Conservation (phyloP, 176 grass and related monocot species). For the Carex pumila region DNA sequence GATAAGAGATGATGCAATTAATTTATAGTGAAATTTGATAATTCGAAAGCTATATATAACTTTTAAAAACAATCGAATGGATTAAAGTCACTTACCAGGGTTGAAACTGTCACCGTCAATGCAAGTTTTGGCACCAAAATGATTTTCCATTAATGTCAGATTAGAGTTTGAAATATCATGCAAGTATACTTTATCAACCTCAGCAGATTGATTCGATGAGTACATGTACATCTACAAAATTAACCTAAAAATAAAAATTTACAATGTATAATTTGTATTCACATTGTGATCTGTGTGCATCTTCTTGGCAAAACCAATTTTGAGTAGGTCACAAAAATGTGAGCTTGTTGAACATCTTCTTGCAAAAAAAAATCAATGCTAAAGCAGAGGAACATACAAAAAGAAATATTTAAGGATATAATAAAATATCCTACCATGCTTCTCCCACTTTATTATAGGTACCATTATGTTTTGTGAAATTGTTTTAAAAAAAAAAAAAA, state of each 20-base stretch:
- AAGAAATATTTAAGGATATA: neutral
- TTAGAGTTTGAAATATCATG: neutral
- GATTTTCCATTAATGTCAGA: neutral
- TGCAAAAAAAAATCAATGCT: neutral
- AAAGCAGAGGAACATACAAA: neutral
- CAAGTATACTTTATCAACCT: slow-evolving; percentile 18
- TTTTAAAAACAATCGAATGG: neutral
- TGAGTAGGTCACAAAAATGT: neutral
- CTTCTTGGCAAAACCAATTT: neutral
- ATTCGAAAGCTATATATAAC: neutral
- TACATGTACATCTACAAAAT: slow-evolving; percentile 62
- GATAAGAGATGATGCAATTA: neutral
- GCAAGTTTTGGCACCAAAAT: neutral
- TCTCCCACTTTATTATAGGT: neutral
- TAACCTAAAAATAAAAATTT: slow-evolving; percentile 14
- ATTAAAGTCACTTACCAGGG: slow-evolving; percentile 15
- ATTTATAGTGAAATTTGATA: neutral
- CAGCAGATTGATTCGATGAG: slow-evolving; percentile 54
- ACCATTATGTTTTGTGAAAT: neutral
- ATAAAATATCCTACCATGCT: neutral
- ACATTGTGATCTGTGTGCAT: neutral
- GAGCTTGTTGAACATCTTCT: neutral
- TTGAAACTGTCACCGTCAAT: slow-evolving; percentile 25
- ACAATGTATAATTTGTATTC: neutral
- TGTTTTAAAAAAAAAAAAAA: neutral